Evolutionary conservation across 306 rosid species (phyloP), one percentile per base, ranked within the genome.

Genomic region (Abrus pulchellus): DNA sequence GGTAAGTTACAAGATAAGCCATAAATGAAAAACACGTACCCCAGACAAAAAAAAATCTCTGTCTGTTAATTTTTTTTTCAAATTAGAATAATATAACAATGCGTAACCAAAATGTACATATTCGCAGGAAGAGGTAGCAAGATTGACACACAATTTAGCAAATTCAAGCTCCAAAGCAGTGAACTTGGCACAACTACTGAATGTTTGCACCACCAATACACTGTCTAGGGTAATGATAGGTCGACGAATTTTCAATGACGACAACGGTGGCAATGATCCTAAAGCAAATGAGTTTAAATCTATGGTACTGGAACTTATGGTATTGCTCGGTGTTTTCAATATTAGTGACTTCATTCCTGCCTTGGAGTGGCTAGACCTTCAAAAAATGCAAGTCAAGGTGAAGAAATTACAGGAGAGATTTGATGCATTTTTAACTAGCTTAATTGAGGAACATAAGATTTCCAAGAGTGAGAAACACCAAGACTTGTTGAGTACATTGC

Each of bases 251-350:
- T 92, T 94, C 28, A 83, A 90, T 0, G 89, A 89, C 11, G 90
- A 90, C 1, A 82, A 73, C 1, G 87, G 83, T 1, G 63, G 69
- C 10, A 81, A 67, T 1, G 98, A 90, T 43, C 79, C 85, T 0
- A 84, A 75, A 49, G 93, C 97, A 0, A 91, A 90, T n/a, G 94
- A 83, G 74, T 94, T 92, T 72, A 92, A 92, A 68, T 78, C 84
- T 0, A 94, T 92, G 97, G 94, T 92, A 40, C 82, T 89, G 79
- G 96, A 92, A 62, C 72, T 88, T 48, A 92, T 94, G 98, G 89
- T 78, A 4, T 56, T 94, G 49, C 85, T 92, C 0, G 97, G 98
- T 10, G 90, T 82, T 74, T 83, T 92, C 79, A 89, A 92, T 80
- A 76, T 92, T 0, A 89, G 94, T 0, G 97, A 94, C 69, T 94